phyloP scores from a whole-genome alignment of 2,329 filamentous ascomycete genomes.

The Macroventuria anomochaeta region DNA sequence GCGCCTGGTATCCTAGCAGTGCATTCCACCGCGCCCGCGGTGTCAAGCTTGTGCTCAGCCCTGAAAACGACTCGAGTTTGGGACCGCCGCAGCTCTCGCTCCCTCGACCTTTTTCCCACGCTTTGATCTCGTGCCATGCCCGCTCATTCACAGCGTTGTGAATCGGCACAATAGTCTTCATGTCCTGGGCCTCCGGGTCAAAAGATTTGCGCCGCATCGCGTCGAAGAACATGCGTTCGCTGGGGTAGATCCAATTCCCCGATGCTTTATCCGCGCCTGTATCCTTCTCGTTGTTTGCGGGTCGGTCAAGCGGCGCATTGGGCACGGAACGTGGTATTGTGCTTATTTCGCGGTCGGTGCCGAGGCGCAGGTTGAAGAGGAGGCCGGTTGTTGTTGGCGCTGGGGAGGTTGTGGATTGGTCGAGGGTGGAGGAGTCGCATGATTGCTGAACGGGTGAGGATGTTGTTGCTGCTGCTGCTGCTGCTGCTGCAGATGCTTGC shows the following conservation, averaged over 20 bases:
- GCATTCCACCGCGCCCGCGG: constrained; percentile 85
- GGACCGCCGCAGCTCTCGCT: constrained; percentile 75
- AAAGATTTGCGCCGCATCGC: constrained; percentile 93
- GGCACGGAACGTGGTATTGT: constrained; percentile 44
- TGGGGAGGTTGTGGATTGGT: constrained; percentile 37
- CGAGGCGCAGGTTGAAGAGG: constrained; percentile 43
- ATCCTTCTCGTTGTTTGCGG: constrained; percentile 80
- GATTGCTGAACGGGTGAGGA: constrained; percentile 33
- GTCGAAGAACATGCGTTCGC: constrained; percentile 96
- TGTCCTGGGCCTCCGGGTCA: constrained; percentile 73
- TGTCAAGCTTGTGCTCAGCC: constrained; percentile 68
- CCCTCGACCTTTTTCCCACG: constrained; percentile 77
- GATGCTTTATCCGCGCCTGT: constrained; percentile 65
- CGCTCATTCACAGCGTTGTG: constrained; percentile 98
- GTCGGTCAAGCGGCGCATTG: constrained; percentile 44
- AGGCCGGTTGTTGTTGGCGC: constrained; percentile 23
- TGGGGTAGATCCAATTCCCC: constrained; percentile 97
- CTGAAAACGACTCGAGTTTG: constrained; percentile 81
- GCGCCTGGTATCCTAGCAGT: constrained; percentile 83
- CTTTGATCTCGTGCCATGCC: constrained; percentile 89
- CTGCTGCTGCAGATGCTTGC: constrained; percentile 24
- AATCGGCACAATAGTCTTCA: constrained; percentile 92
- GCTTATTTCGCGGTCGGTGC: constrained; percentile 55
- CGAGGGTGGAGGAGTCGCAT: constrained; percentile 49
- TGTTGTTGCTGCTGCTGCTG: constrained; percentile 23